Evolutionary conservation across 345 rosid species (phyloP), one percentile per base, ranked within the genome.

Genomic region (Pistacia atlantica): DNA sequence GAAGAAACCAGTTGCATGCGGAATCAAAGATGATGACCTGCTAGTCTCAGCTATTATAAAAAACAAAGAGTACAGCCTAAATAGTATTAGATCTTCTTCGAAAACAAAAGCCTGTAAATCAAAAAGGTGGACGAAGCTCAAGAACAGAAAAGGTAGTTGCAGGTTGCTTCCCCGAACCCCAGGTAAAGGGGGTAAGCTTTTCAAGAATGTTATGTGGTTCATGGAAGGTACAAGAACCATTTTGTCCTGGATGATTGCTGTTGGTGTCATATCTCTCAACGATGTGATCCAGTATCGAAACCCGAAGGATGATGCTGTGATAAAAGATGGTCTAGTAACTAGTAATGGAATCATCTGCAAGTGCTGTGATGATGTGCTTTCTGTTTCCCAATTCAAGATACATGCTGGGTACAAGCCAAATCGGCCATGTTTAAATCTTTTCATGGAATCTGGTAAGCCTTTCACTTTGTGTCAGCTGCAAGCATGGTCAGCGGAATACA

Each of bases 401-500:
- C 99, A 95, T 87, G 95, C 96, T 59, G 97, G 97, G 69, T 88
- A 85, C 82, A 80, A 81, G 80, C 85, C 77, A 79, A 86, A 75
- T 78, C 87, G 89, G 75, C 97, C 95, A 2, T 93, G 97, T 88
- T 80, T 86, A 73, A 90, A 91, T 87, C 93, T 95, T 74, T 89
- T 93, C 81, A 87, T 87, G 95, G 92, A 89, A 67, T 89, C 97
- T 68, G 98, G 98, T 51, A 84, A 86, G 87, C 86, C 97, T 42
- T 84, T 91, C 66, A 82, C 93, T 73, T 80, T 90, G 42, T 91
- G 94, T 81, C 90, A 87, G 84, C 89, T 95, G 75, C 91, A 91
- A 83, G 97, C 97, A 75, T 95, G 99, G 99, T 88, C 93, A 64
- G 86, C 86, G 66, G 99, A 95, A 81, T 93, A 90, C 77, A 93